phyloP scores from a whole-genome alignment of 768 basidiomycete species.

The Termitomyces sp. region DNA sequence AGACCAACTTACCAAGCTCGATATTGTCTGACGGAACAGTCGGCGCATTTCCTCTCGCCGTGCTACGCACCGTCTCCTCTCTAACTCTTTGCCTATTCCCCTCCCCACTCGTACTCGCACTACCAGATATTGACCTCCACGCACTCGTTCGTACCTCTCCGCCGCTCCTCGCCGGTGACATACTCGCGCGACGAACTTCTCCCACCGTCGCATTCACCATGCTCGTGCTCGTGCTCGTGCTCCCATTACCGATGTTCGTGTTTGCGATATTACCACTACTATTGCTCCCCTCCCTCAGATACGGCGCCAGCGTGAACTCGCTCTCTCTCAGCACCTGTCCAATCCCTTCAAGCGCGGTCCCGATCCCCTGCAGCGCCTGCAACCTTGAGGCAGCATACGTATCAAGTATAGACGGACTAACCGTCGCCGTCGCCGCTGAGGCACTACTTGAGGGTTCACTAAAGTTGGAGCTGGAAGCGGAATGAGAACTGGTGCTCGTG shows the following conservation, averaged over 20 bases:
- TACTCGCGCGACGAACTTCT: neutral
- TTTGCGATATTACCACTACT: neutral
- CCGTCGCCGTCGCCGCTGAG: neutral
- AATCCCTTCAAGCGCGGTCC: constrained; percentile 8
- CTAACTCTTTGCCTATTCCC: neutral
- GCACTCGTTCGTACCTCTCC: constrained; percentile 1
- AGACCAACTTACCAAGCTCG: neutral
- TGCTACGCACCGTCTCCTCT: neutral
- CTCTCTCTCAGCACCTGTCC: constrained; percentile 10
- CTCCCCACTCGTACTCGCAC: neutral
- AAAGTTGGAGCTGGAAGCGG: too few relatives aligned
- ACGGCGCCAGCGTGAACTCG: constrained; percentile 8
- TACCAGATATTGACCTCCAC: neutral
- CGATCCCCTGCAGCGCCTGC: constrained; percentile 6
- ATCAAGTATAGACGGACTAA: neutral
- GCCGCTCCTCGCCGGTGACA: neutral
- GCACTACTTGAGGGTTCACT: neutral
- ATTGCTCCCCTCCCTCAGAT: neutral
- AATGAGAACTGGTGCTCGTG: neutral
- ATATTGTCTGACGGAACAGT: neutral
- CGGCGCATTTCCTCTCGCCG: neutral
- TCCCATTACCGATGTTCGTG: too few relatives aligned
- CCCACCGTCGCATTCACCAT: neutral
- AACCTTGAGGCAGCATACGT: constrained; percentile 5
- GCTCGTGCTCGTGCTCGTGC: too few relatives aligned